These are phyloP conservation scores for Rhizophora apiculata DNA, from an alignment of 345 rosid genomes.

Conservation along the genomic window DNA sequence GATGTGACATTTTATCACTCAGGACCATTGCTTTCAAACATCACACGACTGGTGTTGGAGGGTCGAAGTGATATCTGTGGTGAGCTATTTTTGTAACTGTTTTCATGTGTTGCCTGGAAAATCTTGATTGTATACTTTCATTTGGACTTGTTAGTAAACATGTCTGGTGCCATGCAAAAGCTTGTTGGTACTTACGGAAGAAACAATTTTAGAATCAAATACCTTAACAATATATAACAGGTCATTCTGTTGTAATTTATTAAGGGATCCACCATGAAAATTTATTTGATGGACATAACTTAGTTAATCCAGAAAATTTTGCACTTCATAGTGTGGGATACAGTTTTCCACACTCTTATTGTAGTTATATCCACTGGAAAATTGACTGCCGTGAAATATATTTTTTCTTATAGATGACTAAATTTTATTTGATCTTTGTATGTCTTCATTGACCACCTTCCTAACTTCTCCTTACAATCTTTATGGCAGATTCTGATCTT, in stretches of 20 bases:
- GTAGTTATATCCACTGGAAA: conserved; percentile 2
- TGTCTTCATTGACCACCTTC: conserved; percentile 5
- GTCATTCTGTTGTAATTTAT: too few species aligned
- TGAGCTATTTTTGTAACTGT: conserved; percentile 30
- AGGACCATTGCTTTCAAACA: conserved; percentile 33
- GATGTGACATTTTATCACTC: conserved; percentile 18
- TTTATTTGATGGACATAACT: not conserved
- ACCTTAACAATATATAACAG: too few species aligned
- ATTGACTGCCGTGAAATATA: not conserved
- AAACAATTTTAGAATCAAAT: too few species aligned
- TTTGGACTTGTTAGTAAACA: not conserved
- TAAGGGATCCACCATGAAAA: not conserved
- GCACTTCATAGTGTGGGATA: not conserved
- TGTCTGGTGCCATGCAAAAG: not conserved
- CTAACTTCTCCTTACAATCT: conserved; percentile 16
- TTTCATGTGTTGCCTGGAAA: conserved; percentile 4
- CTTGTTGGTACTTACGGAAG: too few species aligned
- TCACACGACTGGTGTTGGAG: conserved; percentile 61
- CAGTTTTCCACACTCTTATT: not conserved
- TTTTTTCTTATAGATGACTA: not conserved
- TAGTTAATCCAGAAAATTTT: not conserved
- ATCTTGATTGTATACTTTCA: not conserved
- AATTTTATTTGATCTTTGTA: not conserved
- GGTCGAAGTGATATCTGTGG: conserved; percentile 73
- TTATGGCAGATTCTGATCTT: conserved; percentile 57